These are phyloP conservation scores for Kluyveromyces starmeri DNA, from an alignment of 805 yeast species.

Conservation along the genomic window DNA sequence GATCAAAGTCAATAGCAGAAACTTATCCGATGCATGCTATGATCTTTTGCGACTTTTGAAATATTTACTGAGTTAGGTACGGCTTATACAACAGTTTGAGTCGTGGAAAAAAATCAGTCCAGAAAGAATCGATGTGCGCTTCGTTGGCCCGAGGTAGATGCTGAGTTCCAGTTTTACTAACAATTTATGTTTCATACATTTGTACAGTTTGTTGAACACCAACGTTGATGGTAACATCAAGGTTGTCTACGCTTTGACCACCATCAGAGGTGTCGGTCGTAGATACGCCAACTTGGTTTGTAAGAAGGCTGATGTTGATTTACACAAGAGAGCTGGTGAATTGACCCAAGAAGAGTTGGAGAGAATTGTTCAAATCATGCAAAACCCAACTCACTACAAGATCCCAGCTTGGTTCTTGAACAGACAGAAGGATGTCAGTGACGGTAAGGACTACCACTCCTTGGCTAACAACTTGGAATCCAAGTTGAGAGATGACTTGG, in stretches of 20 bases:
- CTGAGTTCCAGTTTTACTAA: conserved; percentile 31
- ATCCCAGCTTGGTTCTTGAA: conserved; percentile 99
- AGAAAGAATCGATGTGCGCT: too few relatives aligned
- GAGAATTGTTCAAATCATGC: conserved; percentile 99
- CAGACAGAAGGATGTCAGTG: conserved; percentile 97
- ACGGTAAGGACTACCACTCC: conserved; percentile 98
- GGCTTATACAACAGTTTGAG: too few relatives aligned
- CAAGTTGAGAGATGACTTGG: conserved; percentile 99
- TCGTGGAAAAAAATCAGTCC: too few relatives aligned
- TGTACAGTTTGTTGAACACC: conserved; percentile 92
- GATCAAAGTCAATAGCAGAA: too few relatives aligned
- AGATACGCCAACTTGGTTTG: conserved; percentile 99
- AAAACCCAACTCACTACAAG: conserved; percentile 99
- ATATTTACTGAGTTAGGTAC: too few relatives aligned
- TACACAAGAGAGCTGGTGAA: conserved; percentile 99
- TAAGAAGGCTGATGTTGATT: conserved; percentile 99
- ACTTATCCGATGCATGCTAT: too few relatives aligned
- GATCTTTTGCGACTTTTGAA: too few relatives aligned
- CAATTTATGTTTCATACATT: conserved; percentile 17
- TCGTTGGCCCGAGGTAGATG: too few relatives aligned
- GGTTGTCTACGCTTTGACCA: conserved; percentile 99
- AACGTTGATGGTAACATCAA: conserved; percentile 99
- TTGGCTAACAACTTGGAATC: conserved; percentile 98
- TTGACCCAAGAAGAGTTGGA: conserved; percentile 99
- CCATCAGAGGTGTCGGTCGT: conserved; percentile 99